Evolutionary conservation across 2,329 filamentous ascomycete species (phyloP), one percentile per base, ranked within the genome.

Genomic region (Phyllosticta citriasiana): DNA sequence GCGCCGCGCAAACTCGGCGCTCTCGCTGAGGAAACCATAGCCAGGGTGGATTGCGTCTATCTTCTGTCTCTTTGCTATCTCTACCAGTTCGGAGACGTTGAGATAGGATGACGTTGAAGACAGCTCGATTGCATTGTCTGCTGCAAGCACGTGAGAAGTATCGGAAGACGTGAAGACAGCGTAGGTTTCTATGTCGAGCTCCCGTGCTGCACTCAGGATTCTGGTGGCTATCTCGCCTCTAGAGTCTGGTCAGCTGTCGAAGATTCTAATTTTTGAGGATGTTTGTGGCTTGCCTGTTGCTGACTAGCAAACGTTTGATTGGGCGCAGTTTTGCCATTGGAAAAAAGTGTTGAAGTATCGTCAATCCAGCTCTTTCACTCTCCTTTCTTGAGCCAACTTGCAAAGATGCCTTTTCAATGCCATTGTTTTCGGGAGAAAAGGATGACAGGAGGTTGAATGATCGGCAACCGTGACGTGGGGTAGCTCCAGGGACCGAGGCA

Each of bases 1-100:
- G 12, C 76, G 70, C 50, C 66, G 68, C 0, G 80, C 74, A 57
- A 85, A 82, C 0, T 78, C 76, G 2, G 78, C 73, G 24, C 75
- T 81, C 66, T 85, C 83, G 12, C 79, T 82, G 1, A 85, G 72
- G 71, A 96, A 85, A 9, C 83, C 83, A 71, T 85, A 85, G 4
- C 82, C 83, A 0, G 82, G 82, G 67, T 84, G 82, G 0, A 85
- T 73, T 2, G 81, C 75, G 65, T 84, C 80, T 53, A 85, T 82
- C 0, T 71, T 64, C 66, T 84, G 69, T 47, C 80, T 72, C 60
- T 78, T 76, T 3, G 72, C 79, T 25, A 85, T 69, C 0, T 69
- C 61, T 7, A 84, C 68, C 0, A 86, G 69, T 6, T 74, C 69
- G 7, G 76, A 63, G 33, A 84, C 79, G 64, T 81, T 74, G 66